A percentile compares a stretch with the other conserved stretches of the same genome.
Evolutionary conservation across 1,284 basidiomycete species (phyloP).

Genomic region (Cerrena zonata): DNA sequence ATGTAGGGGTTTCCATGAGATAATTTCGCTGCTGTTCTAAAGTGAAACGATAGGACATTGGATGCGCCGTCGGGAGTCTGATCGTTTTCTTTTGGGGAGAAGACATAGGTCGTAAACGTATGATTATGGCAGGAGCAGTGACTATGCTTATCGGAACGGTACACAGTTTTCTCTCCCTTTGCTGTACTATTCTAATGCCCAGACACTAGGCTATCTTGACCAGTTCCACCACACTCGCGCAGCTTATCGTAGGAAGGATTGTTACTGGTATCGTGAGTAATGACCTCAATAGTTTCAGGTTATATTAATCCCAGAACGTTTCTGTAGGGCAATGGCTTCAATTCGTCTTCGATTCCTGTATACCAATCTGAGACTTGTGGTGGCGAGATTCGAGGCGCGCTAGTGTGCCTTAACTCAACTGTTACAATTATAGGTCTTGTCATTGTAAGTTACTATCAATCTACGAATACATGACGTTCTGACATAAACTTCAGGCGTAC

Average conservation of each 20-base stretch:
- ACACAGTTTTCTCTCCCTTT: too few species aligned
- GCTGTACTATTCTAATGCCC: too few species aligned
- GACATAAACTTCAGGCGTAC: slow-evolving; percentile 28
- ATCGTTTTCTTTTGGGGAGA: slow-evolving; percentile 39
- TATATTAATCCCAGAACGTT: neutral
- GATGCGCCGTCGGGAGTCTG: slow-evolving; percentile 35
- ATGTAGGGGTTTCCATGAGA: slow-evolving; percentile 11
- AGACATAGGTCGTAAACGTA: slow-evolving; percentile 35
- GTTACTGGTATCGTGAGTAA: slow-evolving; percentile 41
- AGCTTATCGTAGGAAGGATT: slow-evolving; percentile 48
- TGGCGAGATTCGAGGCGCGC: slow-evolving; percentile 39
- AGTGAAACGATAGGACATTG: slow-evolving; percentile 35
- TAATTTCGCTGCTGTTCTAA: neutral
- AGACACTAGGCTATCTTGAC: neutral
- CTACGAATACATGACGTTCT: neutral
- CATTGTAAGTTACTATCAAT: slow-evolving; percentile 25
- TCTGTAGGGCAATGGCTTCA: slow-evolving; percentile 46
- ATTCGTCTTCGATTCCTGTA: slow-evolving; percentile 38
- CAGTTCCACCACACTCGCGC: slow-evolving; percentile 32
- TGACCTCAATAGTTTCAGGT: neutral
- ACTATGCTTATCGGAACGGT: slow-evolving; percentile 44
- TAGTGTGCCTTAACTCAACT: slow-evolving; percentile 45
- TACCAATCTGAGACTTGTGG: slow-evolving; percentile 45
- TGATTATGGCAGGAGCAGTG: slow-evolving; percentile 36
- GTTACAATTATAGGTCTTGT: slow-evolving; percentile 45